Percentiles rank a stretch among this genome's conserved stretches.
phyloP scores from a whole-genome alignment of 2,329 filamentous ascomycete genomes.

The Botrytis squamosa region DNA sequence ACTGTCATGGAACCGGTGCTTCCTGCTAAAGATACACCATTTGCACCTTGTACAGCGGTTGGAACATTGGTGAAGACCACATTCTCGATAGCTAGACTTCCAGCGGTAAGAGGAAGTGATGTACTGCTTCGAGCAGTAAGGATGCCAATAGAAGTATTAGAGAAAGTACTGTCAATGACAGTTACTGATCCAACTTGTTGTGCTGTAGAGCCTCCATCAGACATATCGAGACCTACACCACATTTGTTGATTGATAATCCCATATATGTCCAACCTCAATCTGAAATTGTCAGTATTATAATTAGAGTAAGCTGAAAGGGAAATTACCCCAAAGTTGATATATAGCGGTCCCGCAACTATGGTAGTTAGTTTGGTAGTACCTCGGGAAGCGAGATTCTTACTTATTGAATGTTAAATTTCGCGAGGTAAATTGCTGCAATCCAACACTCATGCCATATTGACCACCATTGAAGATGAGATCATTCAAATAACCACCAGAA shows the following conservation, averaged over 20 bases:
- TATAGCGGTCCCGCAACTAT: slow-evolving; percentile 52
- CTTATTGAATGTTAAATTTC: slow-evolving; percentile 50
- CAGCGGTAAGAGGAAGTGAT: slow-evolving; percentile 60
- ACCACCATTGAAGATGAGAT: slow-evolving; percentile 61
- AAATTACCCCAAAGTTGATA: slow-evolving; percentile 51
- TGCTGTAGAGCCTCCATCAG: slow-evolving; percentile 42
- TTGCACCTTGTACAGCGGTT: slow-evolving; percentile 60
- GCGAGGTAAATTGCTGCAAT: slow-evolving; percentile 64
- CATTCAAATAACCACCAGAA: slow-evolving; percentile 59
- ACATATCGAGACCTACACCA: slow-evolving; percentile 51
- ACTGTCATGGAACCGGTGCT: slow-evolving; percentile 66
- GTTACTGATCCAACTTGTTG: slow-evolving; percentile 56
- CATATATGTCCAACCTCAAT: slow-evolving; percentile 59
- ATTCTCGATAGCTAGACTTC: slow-evolving; percentile 80
- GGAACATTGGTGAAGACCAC: slow-evolving; percentile 71
- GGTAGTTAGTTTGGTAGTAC: background rate
- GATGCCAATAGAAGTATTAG: slow-evolving; percentile 51
- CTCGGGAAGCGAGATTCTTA: background rate
- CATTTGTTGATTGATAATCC: slow-evolving; percentile 54
- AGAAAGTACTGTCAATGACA: slow-evolving; percentile 55
- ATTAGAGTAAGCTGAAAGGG: too few relatives aligned
- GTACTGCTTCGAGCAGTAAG: slow-evolving; percentile 51
- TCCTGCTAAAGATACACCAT: slow-evolving; percentile 59
- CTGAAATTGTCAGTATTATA: slow-evolving; percentile 23
- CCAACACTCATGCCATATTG: slow-evolving; percentile 59